A percentile compares a stretch with the other conserved stretches of the same genome.
Evolutionary conservation across 2,329 filamentous ascomycete species (phyloP).

Genomic region (Aspergillus sp.): DNA sequence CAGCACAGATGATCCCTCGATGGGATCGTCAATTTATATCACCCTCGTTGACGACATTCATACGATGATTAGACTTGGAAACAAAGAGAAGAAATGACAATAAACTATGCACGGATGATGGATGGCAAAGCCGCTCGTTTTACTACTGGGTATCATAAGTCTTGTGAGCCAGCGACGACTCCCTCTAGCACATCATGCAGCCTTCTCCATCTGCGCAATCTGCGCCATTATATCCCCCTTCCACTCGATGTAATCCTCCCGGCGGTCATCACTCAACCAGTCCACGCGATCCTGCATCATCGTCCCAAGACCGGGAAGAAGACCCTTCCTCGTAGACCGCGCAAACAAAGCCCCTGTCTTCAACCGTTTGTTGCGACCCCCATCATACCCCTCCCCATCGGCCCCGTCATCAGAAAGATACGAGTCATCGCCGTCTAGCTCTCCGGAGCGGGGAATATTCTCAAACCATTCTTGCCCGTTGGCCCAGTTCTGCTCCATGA

Average conservation of each 20-base stretch:
- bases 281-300: slow-evolving; percentile 52
- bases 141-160: slow-evolving; percentile 4
- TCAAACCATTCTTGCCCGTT: slow-evolving; percentile 67
- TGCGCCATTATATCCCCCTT: slow-evolving; percentile 41
- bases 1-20: slow-evolving; percentile 8
- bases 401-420: slow-evolving; percentile 33
- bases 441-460: slow-evolving; percentile 48
- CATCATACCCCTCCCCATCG: slow-evolving; percentile 34
- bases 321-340: slow-evolving; percentile 29
- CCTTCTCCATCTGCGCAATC: slow-evolving; percentile 34
- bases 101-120: not conserved
- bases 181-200: not conserved
- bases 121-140: not conserved
- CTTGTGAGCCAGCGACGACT: not conserved
- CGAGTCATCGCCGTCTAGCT: slow-evolving; percentile 33
- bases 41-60: not conserved
- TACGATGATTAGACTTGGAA: not conserved
- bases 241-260: slow-evolving; percentile 44
- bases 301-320: slow-evolving; percentile 48
- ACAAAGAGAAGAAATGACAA: not conserved
- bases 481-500: slow-evolving; percentile 51
- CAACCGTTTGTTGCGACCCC: slow-evolving; percentile 25
- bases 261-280: slow-evolving; percentile 46
- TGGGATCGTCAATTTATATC: not conserved
- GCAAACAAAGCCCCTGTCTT: slow-evolving; percentile 15